Conservation (phyloP, 805 yeast species). For the Zygosaccharomyces siamensis region DNA sequence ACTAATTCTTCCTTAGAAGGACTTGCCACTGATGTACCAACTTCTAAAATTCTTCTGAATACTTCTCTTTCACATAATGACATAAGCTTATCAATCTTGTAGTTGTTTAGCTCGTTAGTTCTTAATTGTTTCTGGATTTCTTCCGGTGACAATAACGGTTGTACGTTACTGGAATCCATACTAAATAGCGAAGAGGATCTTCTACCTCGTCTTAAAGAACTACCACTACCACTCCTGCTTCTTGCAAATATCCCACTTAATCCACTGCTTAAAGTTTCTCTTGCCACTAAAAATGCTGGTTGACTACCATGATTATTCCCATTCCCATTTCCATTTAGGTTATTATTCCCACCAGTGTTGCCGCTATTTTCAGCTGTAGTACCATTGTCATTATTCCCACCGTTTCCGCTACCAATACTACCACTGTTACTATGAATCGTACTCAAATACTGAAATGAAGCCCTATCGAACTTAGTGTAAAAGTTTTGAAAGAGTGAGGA, state of each 20-base stretch:
- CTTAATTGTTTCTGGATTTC: conserved; percentile 29
- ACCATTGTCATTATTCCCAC: neutral
- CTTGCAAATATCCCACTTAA: conserved; percentile 35
- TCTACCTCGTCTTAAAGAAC: conserved; percentile 24
- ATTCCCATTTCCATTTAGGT: neutral
- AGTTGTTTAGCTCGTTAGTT: conserved; percentile 24
- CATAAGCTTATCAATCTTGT: conserved; percentile 29
- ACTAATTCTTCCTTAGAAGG: conserved; percentile 11
- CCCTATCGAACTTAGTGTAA: conserved; percentile 30
- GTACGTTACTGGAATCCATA: conserved; percentile 21
- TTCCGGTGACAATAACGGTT: conserved; percentile 31
- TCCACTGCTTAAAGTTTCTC: conserved; percentile 33
- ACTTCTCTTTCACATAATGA: conserved; percentile 31
- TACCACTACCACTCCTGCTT: conserved; percentile 31
- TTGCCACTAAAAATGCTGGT: conserved; percentile 23
- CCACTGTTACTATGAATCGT: neutral
- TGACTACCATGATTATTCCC: neutral
- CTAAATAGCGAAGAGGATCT: conserved; percentile 33
- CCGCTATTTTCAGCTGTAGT: neutral
- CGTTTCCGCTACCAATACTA: neutral
- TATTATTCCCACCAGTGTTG: neutral
- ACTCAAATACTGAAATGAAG: conserved; percentile 27
- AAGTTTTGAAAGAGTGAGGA: conserved; percentile 32
- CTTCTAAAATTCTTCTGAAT: conserved; percentile 28
- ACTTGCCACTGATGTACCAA: conserved; percentile 32